Conservation (phyloP, 768 basidiomycete species). For the Tulasnella sp. region DNA sequence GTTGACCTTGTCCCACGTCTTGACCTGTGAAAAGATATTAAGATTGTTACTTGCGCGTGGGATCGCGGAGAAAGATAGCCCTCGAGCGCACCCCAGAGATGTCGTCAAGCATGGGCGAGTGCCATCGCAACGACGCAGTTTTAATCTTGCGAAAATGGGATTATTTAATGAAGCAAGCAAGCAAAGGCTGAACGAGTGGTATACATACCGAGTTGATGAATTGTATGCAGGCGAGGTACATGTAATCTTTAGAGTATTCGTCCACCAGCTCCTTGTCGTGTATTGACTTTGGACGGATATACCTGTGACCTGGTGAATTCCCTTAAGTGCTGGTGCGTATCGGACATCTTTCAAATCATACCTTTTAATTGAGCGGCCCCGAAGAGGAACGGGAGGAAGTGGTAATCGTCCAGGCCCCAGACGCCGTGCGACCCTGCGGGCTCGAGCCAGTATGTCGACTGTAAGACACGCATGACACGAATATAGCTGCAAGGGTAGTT, state of each 20-base stretch:
- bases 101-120: constrained; percentile 98
- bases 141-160: constrained; percentile 53
- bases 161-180: too few relatives aligned
- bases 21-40: constrained; percentile 37
- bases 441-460: constrained; percentile 94
- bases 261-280: constrained; percentile 87
- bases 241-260: constrained; percentile 85
- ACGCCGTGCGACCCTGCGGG: constrained; percentile 99
- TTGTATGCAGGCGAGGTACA: constrained; percentile 91
- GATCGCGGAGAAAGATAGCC: background rate
- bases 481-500: constrained; percentile 43
- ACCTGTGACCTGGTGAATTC: constrained; percentile 62
- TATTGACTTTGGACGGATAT: constrained; percentile 83
- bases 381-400: constrained; percentile 86
- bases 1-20: constrained; percentile 96
- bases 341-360: constrained; percentile 18
- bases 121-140: constrained; percentile 91
- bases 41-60: too few relatives aligned
- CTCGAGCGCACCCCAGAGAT: constrained; percentile 60
- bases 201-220: constrained; percentile 90
- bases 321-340: background rate
- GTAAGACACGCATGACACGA: constrained; percentile 70
- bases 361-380: constrained; percentile 72
- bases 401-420: constrained; percentile 95
- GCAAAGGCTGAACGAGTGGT: background rate